Evolutionary conservation across 2,329 filamentous ascomycete genomes (phyloP), one percentile per base, ranked within the genome.

Genomic region (Malbranchea cinnamomea): DNA sequence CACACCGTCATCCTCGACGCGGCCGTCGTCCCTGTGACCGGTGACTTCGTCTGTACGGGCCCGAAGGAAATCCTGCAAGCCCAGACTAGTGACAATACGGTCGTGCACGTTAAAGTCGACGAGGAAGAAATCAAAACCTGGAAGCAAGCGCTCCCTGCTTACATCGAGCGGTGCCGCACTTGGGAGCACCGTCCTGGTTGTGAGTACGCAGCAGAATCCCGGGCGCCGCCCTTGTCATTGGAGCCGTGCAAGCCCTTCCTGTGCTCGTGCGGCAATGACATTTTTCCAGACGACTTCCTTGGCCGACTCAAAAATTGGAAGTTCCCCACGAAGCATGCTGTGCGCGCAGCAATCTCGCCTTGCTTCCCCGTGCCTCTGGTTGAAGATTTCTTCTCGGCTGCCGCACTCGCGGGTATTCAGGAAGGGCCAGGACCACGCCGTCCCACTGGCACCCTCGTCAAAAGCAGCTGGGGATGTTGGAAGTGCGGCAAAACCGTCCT

Each of bases 171-270:
- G n/a, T 59, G 55, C 31, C 46, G 56, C 5, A 35, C 35, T 5
- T 60, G 54, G 56, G 38, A 42, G 14, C 57, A 61, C 34, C 32
- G 33, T 8, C 7, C 37, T 1, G 33, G 36, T 3, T 61, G 57
- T 37, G 42, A 48, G 26, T 56, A 54, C 35, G 31, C 19, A 3
- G 14, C 5, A 2, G 19, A 32, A 4, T 28, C 32, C 10, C 30
- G 37, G n/a, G 43, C 51, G 5, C 46, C 43, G 16, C 44, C 43
- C 1, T 25, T 52, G 2, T 44, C 45, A 2, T 23, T 37, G 4
- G 43, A 41, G 7, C 11, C 23, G n/a, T 40, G 38, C 14, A 18
- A 44, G n/a, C 37, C 35, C 6, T 34, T 39, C 4, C 32, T 53
- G 10, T 58, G 54, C 32, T 41, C 40, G 7, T 58, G 54, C 25